These are phyloP conservation scores for Aspergillus conjunctus DNA, from an alignment of 495 filamentous ascomycete genomes.

Conservation along the genomic window DNA sequence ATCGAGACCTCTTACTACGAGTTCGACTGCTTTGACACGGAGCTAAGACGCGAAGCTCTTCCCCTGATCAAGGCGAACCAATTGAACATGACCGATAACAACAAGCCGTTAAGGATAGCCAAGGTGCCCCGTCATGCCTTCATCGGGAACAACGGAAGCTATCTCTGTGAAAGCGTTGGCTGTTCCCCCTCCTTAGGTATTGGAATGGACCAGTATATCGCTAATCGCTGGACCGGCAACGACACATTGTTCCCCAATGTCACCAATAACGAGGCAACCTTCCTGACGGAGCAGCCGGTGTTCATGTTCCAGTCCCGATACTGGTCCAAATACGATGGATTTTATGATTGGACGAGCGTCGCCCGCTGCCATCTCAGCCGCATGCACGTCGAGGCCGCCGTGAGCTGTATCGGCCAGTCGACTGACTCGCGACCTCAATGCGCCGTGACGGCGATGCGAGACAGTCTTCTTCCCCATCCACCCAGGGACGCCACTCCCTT, in stretches of 20 bases:
- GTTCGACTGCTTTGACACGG: constrained; percentile 4
- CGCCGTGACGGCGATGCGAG: not conserved
- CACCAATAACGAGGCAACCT: not conserved
- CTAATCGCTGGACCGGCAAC: not conserved
- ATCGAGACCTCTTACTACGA: constrained; percentile 6
- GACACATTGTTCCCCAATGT: constrained; percentile 1
- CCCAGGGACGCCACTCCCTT: not conserved
- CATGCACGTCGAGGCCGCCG: not conserved
- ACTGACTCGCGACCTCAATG: not conserved
- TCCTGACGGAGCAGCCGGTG: not conserved
- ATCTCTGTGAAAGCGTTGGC: not conserved
- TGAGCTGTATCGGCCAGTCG: not conserved
- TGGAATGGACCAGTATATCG: not conserved
- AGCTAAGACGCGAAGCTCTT: not conserved
- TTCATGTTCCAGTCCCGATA: constrained; percentile 3
- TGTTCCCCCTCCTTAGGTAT: not conserved
- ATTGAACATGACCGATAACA: not conserved
- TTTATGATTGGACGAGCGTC: not conserved
- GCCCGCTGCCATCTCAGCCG: constrained; percentile 2
- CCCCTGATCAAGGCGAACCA: not conserved
- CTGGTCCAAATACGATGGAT: not conserved
- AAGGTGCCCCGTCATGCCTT: not conserved
- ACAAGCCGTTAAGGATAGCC: not conserved
- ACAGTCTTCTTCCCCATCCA: not conserved
- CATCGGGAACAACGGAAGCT: not conserved